phyloP scores from a whole-genome alignment of 108 stramenopile genomes.

The Mediolabrus comicus region DNA sequence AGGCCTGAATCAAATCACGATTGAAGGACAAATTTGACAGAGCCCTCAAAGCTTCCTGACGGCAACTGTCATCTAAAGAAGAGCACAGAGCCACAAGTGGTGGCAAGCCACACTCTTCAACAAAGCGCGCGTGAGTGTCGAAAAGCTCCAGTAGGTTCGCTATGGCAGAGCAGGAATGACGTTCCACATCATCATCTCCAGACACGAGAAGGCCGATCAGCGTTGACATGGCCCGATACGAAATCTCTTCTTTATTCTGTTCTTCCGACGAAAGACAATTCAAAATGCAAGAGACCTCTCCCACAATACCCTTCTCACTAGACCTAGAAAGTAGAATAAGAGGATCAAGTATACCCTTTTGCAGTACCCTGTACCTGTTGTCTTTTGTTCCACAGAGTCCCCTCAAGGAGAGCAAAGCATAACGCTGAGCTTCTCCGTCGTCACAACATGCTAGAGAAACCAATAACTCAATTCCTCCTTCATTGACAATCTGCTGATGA shows the following conservation, averaged over 20 bases:
- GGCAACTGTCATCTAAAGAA: conserved; percentile 53
- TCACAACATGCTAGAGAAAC: conserved; percentile 81
- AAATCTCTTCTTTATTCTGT: conserved; percentile 87
- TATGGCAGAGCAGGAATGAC: conserved; percentile 72
- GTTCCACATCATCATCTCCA: conserved; percentile 71
- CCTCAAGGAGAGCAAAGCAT: conserved; percentile 72
- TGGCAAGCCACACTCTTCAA: conserved; percentile 73
- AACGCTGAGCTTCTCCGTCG: conserved; percentile 73
- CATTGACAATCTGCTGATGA: conserved; percentile 63
- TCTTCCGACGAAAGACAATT: conserved; percentile 77
- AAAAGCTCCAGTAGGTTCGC: conserved; percentile 78
- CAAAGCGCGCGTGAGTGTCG: conserved; percentile 68
- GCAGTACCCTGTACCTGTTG: conserved; percentile 54
- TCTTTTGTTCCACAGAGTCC: conserved; percentile 70
- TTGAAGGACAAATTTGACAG: conserved; percentile 83
- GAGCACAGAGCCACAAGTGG: conserved; percentile 64
- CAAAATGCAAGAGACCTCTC: conserved; percentile 73
- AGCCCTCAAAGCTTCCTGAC: conserved; percentile 68
- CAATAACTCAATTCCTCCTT: conserved; percentile 73
- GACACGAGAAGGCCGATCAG: conserved; percentile 68
- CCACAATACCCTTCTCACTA: conserved; percentile 57
- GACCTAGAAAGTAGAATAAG: conserved; percentile 79
- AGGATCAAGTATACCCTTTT: conserved; percentile 80
- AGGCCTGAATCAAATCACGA: conserved; percentile 64
- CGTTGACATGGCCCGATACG: conserved; percentile 74